These are phyloP conservation scores for Corymbia citriodora DNA, from an alignment of 441 rosid genomes.

Conservation along the genomic window DNA sequence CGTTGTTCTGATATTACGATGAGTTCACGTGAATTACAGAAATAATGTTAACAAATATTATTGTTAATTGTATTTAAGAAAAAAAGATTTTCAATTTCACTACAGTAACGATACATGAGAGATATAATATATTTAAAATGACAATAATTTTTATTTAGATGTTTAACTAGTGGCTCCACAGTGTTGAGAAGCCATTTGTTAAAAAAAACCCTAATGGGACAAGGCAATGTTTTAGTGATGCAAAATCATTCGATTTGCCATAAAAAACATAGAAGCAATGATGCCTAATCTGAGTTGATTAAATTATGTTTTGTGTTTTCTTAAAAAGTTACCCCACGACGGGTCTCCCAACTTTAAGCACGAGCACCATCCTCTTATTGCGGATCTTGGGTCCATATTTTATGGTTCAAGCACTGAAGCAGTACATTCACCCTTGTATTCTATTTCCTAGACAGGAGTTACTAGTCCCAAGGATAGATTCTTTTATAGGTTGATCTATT, in stretches of 20 bases:
- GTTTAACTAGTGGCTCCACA: not conserved
- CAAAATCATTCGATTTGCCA: not conserved
- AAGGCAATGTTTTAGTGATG: not conserved
- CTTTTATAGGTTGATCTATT: not conserved
- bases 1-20: not conserved
- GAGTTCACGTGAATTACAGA: not conserved
- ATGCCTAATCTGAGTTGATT: not conserved
- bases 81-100: not conserved
- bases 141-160: not conserved
- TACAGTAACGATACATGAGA: not conserved
- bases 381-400: not conserved
- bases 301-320: not conserved
- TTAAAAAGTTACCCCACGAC: not conserved
- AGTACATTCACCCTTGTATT: not conserved
- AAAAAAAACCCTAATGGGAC: not conserved
- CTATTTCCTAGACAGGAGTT: not conserved
- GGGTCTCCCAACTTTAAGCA: not conserved
- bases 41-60: not conserved
- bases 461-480: too few species aligned
- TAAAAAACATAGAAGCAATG: not conserved
- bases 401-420: not conserved
- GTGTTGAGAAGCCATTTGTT: not conserved
- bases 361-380: not conserved
- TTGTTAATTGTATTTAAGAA: too few species aligned
- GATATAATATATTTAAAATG: not conserved